These are phyloP conservation scores for Chaetomium tenue DNA, from an alignment of 495 filamentous ascomycete species.

Conservation along the genomic window DNA sequence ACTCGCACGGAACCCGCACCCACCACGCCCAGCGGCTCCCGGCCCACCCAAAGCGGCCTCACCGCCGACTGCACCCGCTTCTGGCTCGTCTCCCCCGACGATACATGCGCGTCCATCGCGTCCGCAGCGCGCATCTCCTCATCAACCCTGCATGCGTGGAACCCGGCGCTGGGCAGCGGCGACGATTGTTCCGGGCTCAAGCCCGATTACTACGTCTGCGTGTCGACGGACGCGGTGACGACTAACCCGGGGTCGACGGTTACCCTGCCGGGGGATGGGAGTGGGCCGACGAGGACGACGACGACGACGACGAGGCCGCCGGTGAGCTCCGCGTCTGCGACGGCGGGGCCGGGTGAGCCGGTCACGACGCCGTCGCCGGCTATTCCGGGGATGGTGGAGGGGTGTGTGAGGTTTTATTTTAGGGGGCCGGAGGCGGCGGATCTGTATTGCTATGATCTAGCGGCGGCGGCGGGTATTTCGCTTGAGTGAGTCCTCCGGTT, in stretches of 20 bases:
- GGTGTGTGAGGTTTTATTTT: neutral
- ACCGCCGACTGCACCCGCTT: constrained; percentile 24
- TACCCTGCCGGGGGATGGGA: neutral
- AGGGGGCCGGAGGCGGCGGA: neutral
- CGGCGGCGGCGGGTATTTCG: constrained; percentile 2
- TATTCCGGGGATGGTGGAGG: neutral
- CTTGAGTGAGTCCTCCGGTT: neutral
- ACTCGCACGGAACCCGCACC: constrained; percentile 15
- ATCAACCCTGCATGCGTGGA: constrained; percentile 25
- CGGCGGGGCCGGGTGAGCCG: neutral
- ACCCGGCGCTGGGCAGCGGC: constrained; percentile 21
- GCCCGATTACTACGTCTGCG: constrained; percentile 21
- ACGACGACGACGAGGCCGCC: neutral
- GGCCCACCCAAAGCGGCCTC: constrained; percentile 21
- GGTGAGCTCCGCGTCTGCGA: too few species aligned
- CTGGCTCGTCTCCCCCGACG: constrained; percentile 17
- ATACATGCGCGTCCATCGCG: constrained; percentile 25
- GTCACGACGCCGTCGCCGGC: neutral
- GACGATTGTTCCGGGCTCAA: constrained; percentile 19
- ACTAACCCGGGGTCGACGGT: neutral
- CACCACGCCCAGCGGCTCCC: neutral
- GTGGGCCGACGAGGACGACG: neutral
- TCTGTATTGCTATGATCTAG: constrained; percentile 13
- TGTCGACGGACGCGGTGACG: neutral
- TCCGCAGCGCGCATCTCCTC: constrained; percentile 8